Evolutionary conservation across 192 early-diverging fungal species (phyloP), one percentile per base, ranked within the genome.

Genomic region (Mortierella antarctica): DNA sequence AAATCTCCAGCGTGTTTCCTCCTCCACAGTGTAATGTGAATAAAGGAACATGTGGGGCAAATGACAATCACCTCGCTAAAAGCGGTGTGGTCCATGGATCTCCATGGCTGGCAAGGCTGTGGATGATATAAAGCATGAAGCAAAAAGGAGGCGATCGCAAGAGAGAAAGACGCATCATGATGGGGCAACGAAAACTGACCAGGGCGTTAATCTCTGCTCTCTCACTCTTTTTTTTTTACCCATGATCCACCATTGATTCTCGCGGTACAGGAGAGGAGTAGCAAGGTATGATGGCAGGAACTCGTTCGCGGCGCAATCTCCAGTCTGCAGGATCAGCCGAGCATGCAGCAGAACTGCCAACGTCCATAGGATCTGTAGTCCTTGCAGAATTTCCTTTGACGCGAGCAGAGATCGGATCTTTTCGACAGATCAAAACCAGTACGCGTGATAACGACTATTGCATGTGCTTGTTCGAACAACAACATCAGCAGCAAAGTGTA

Each of bases 381-480:
- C 47, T 70, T 1, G 48, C 68, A 5, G 31, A 70, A 41, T 54
- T 70, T 53, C 18, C 58, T 23, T 48, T 62, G 6, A 70, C 68
- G 17, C 56, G 68, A 20, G 58, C 44, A 20, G 68, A 70, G 20
- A 62, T 70, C 31, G 68, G 68, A 1, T 40, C 68, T 18, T 70
- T 70, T 44, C 68, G 68, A 11, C 45, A 62, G 42, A 41, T 54
- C 57, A 70, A 70, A 20, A 51, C 58, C 7, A 70, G 39, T 12
- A 58, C 68, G 39, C 57, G 58, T 9, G 49, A 40, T 7, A 62
- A 44, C 6, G 68, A 70, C 44, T 70, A 70, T 47, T 70, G 68
- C 17, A 23, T 9, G 4, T 70, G 68, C 15, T 0, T 61, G 20
- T 52, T 70, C 47, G 68, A 70, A 14, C 68, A 61, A 11, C 48